phyloP scores from a whole-genome alignment of 2,329 filamentous ascomycete genomes.

The Colletotrichum sp. region DNA sequence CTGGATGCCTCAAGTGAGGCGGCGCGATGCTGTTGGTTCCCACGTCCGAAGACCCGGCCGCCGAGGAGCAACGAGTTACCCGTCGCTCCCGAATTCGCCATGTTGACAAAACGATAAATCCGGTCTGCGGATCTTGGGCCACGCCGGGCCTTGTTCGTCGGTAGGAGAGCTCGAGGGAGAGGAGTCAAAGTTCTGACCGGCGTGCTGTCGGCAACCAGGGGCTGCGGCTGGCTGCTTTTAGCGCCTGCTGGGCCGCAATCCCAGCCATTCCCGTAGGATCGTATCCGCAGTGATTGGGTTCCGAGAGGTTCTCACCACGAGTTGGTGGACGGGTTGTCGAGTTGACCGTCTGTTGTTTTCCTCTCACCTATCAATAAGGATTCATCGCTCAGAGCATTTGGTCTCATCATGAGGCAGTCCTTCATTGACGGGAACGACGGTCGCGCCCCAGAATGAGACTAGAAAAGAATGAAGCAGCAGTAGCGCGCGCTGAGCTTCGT shows the following conservation, averaged over 20 bases:
- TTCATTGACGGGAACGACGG: neutral
- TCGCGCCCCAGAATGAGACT: neutral
- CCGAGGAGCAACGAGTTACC: neutral
- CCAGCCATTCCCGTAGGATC: neutral
- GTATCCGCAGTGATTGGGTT: neutral
- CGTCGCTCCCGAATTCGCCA: neutral
- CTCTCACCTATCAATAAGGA: neutral
- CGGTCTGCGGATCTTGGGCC: neutral
- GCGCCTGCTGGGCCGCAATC: neutral
- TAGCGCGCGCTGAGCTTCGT: neutral
- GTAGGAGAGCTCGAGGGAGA: neutral
- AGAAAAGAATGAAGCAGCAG: neutral
- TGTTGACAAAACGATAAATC: neutral
- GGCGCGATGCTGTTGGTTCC: neutral
- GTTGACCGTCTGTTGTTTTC: neutral
- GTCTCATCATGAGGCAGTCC: neutral
- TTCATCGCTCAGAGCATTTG: neutral
- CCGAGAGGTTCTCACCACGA: neutral
- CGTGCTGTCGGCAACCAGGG: neutral
- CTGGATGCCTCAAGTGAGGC: neutral
- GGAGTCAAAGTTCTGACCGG: neutral
- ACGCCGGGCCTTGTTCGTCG: neutral
- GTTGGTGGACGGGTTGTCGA: neutral
- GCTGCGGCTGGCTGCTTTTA: neutral
- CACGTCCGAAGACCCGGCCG: neutral